A percentile compares a stretch with the other conserved stretches of the same genome.
phyloP scores from a whole-genome alignment of 106 monocot species.

The Ottelia alismoides region DNA sequence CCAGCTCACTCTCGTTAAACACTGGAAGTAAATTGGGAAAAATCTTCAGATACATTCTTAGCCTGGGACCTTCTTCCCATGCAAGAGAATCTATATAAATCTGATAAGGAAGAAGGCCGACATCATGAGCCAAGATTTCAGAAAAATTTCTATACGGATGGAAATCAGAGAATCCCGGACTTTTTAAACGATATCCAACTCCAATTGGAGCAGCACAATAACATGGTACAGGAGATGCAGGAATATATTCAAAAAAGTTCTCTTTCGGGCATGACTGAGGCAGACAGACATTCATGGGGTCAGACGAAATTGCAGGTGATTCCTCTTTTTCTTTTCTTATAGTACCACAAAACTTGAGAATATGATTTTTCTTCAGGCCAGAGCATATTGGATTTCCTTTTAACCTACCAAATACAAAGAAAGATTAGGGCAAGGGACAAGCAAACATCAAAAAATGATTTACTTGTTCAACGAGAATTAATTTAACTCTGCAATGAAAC shows the following conservation, averaged over 20 bases:
- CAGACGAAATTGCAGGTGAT: slow-evolving; percentile 16
- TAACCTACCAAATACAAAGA: slow-evolving; percentile 25
- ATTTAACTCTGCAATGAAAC: too few relatives aligned
- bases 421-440: too few relatives aligned
- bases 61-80: slow-evolving; percentile 76
- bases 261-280: slow-evolving; percentile 43
- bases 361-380: slow-evolving; percentile 15
- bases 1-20: slow-evolving; percentile 70
- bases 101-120: slow-evolving; percentile 41
- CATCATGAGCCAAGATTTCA: slow-evolving; percentile 28
- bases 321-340: slow-evolving; percentile 1
- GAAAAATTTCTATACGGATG: slow-evolving; percentile 45
- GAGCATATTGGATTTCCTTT: slow-evolving; percentile 69
- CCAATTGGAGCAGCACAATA: slow-evolving; percentile 67
- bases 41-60: slow-evolving; percentile 70
- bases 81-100: slow-evolving; percentile 40
- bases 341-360: slow-evolving; percentile 27
- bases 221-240: slow-evolving; percentile 46
- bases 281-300: slow-evolving; percentile 21
- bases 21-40: slow-evolving; percentile 44
- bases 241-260: slow-evolving; percentile 53
- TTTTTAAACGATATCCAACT: slow-evolving; percentile 82
- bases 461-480: too few relatives aligned
- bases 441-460: too few relatives aligned
- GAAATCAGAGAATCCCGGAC: slow-evolving; percentile 78